Evolutionary conservation across 352 stramenopile species (phyloP).

Genomic region (Peronospora farinosa): DNA sequence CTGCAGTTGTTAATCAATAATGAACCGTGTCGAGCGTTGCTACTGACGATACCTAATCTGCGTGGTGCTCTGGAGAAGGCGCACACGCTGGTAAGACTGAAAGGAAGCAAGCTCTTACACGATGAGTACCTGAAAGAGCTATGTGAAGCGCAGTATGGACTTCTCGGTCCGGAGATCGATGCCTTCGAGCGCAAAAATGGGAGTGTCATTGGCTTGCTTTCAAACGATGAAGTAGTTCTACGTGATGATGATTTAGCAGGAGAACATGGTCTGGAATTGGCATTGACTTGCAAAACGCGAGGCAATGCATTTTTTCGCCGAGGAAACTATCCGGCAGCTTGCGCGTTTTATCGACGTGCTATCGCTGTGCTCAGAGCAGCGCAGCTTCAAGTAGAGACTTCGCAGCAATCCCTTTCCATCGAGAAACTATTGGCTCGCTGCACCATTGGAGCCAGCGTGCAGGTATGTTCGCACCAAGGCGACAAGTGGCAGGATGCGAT

Average conservation of each 20-base stretch:
- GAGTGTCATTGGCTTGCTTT: slow-evolving; percentile 48
- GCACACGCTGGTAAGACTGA: slow-evolving; percentile 28
- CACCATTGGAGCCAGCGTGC: slow-evolving; percentile 50
- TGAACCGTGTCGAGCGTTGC: slow-evolving; percentile 14
- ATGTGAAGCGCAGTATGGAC: slow-evolving; percentile 33
- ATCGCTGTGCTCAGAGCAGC: slow-evolving; percentile 42
- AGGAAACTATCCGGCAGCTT: slow-evolving; percentile 51
- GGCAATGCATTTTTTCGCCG: slow-evolving; percentile 61
- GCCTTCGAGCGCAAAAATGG: slow-evolving; percentile 37
- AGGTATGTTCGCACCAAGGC: slow-evolving; percentile 24
- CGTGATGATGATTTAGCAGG: slow-evolving; percentile 6
- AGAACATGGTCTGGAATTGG: slow-evolving; percentile 19
- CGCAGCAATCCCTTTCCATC: slow-evolving; percentile 25
- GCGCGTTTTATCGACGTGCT: slow-evolving; percentile 56
- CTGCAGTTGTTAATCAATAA: slow-evolving; percentile 56
- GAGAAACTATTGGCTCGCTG: slow-evolving; percentile 33
- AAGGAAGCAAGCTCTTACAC: slow-evolving; percentile 26
- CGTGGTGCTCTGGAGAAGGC: slow-evolving; percentile 55
- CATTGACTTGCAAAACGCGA: slow-evolving; percentile 37
- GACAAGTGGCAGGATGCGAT: slow-evolving; percentile 45
- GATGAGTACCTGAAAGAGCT: slow-evolving; percentile 47
- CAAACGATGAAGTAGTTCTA: slow-evolving; percentile 12
- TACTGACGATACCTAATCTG: slow-evolving; percentile 40
- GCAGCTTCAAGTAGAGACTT: slow-evolving; percentile 42
- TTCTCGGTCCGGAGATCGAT: slow-evolving; percentile 48